phyloP scores from a whole-genome alignment of 192 early-diverging fungal genomes.

The Coemansia sp. region DNA sequence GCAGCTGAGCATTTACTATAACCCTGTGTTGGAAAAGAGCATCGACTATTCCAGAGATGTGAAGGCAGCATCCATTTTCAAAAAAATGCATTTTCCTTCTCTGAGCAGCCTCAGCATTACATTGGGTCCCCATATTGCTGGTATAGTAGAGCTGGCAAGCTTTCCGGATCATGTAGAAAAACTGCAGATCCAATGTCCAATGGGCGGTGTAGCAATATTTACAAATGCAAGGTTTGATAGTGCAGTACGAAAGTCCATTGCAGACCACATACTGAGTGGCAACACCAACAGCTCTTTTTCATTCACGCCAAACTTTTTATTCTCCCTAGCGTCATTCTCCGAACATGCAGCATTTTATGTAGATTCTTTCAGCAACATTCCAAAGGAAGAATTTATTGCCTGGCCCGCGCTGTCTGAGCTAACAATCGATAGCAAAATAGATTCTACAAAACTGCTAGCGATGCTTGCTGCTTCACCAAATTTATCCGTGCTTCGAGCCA shows the following conservation, averaged over 20 bases:
- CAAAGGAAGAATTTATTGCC: not conserved
- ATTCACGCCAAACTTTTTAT: conserved; percentile 2
- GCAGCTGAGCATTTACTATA: not conserved
- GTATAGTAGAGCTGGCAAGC: not conserved
- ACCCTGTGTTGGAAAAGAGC: not conserved
- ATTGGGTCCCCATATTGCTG: not conserved
- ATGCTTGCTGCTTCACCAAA: too few relatives aligned
- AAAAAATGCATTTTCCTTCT: not conserved
- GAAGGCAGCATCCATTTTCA: not conserved
- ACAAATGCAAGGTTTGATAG: not conserved
- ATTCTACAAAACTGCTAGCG: not conserved
- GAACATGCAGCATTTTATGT: conserved; percentile 1
- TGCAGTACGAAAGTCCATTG: not conserved
- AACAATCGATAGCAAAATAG: not conserved
- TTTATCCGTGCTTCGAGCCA: too few relatives aligned
- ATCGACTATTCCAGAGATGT: not conserved
- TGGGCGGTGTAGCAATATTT: not conserved
- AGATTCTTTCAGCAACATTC: not conserved
- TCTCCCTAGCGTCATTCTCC: not conserved
- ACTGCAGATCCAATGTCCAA: not conserved
- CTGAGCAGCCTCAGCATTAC: not conserved
- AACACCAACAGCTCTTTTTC: not conserved
- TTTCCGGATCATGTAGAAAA: not conserved
- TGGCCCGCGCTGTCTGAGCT: conserved; percentile 4
- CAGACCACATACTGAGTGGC: not conserved